Evolutionary conservation across 1,139 yeast species (phyloP).

Genomic region (Saccharomyces hybrid): DNA sequence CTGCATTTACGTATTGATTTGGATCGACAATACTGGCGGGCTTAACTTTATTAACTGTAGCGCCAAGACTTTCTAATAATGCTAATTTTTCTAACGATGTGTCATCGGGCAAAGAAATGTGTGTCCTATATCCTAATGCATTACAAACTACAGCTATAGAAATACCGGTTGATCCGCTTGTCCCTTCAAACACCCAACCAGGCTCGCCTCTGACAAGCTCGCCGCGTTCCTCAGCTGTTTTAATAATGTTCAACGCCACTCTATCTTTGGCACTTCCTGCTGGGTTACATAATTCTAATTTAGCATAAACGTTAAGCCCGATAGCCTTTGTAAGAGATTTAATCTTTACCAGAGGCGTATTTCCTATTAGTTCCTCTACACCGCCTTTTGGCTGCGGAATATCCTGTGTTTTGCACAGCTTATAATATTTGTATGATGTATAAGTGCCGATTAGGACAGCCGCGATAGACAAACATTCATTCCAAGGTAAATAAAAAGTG

Average conservation of each 20-base stretch:
- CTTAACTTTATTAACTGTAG: constrained; percentile 73
- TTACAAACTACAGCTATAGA: constrained; percentile 83
- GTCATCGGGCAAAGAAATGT: constrained; percentile 92
- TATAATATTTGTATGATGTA: not conserved
- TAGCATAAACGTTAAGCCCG: constrained; percentile 80
- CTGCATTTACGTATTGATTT: constrained; percentile 84
- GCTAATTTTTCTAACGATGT: constrained; percentile 78
- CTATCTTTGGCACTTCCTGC: constrained; percentile 96
- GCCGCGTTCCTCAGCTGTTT: constrained; percentile 57
- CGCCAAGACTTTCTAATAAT: constrained; percentile 68
- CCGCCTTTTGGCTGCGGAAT: constrained; percentile 27
- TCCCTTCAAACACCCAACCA: constrained; percentile 71
- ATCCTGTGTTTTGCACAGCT: not conserved
- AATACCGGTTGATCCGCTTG: constrained; percentile 94
- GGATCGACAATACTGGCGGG: constrained; percentile 97
- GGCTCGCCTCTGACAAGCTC: constrained; percentile 47
- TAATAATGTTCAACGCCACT: constrained; percentile 78
- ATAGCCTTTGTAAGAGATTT: constrained; percentile 55
- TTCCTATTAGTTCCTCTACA: constrained; percentile 67
- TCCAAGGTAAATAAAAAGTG: not conserved
- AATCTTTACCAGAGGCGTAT: constrained; percentile 79
- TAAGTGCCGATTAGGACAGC: not conserved
- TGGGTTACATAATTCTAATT: constrained; percentile 77
- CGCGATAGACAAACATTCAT: not conserved
- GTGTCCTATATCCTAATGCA: constrained; percentile 82